Base-by-base conservation (phyloP, 495 filamentous ascomycete species). In the Bryoglossum gracile region DNA sequence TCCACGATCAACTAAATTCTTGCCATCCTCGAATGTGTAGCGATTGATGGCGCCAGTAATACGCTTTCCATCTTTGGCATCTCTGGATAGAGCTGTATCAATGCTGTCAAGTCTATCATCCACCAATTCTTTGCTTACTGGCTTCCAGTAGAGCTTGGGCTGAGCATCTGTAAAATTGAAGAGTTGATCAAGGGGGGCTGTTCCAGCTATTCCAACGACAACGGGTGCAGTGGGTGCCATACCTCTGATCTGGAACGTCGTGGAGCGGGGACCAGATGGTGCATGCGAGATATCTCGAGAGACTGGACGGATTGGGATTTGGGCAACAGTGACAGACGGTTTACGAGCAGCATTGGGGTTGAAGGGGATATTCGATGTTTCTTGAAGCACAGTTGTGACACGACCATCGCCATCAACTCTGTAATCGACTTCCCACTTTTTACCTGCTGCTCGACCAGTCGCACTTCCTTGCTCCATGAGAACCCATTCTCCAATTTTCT, bases 21-120 rank as follows among this genome's bases (percentile, higher is more conserved):
- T 77, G 0, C 72, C 76, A 46, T 84, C 72, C 66, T 94, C 86
- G 58, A 94, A 95, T 0, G 80, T 83, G 62, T 84, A 91, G 24
- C 86, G 72, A 41, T 84, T 77, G 62, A 81, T 80, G 19, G 87
- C 78, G 34, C 79, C 78, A 30, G 78, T 79, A 23, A 56, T 17
- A 22, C 78, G 67, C 30, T 70, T 62, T 8, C 62, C 70, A 55
- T 51, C 68, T 51, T 53, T 65, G 61, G 58, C 68, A 35, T 56
- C 74, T 58, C 66, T 21, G 47, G 64, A 50, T 57, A 70, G 67
- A 74, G 61, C 68, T 54, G 61, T 65, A 50, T 68, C 75, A 50
- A 95, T 76, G 36, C 72, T 73, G 39, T 81, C 80, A 16, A 90
- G 68, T n/a, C 89, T 79, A 39, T 73, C 71, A 36, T 80, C 71